Percentiles rank a stretch among this genome's conserved stretches.
Conservation (phyloP, 805 yeast species). For the Candida cerambycidarum region DNA sequence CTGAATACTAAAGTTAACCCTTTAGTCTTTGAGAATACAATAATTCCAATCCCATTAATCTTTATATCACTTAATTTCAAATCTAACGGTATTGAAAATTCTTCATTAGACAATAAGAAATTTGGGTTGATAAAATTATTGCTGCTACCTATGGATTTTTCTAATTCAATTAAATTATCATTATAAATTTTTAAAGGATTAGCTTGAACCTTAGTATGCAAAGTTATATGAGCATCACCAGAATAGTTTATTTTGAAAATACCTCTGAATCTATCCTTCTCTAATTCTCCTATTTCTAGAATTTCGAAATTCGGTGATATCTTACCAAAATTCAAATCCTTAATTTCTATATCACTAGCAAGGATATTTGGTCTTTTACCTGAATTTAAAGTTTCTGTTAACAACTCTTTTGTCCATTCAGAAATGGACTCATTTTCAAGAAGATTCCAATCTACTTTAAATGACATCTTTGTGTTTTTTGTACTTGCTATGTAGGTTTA, state of each 20-base stretch:
- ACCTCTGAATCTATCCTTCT: conserved; percentile 73
- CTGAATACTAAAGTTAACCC: conserved; percentile 86
- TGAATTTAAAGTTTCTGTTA: conserved; percentile 71
- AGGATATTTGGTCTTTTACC: conserved; percentile 70
- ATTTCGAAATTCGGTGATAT: conserved; percentile 75
- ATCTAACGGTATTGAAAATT: conserved; percentile 77
- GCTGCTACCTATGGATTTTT: conserved; percentile 24
- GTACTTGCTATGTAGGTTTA: too few relatives aligned
- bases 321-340: conserved; percentile 71
- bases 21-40: conserved; percentile 77
- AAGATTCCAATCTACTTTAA: conserved; percentile 75
- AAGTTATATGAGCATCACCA: conserved; percentile 74
- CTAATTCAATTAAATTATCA: conserved; percentile 38
- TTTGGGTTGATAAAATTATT: conserved; percentile 59
- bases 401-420: conserved; percentile 60
- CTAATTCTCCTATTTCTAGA: conserved; percentile 79
- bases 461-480: conserved; percentile 54
- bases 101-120: conserved; percentile 62
- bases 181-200: conserved; percentile 74
- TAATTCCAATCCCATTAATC: conserved; percentile 77
- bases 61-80: conserved; percentile 69
- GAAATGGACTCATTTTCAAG: conserved; percentile 65
- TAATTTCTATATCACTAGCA: conserved; percentile 66
- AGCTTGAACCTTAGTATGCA: conserved; percentile 80
- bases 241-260: conserved; percentile 73